These are phyloP conservation scores for Metrosideros polymorpha DNA, from an alignment of 441 rosid species.

Conservation along the genomic window DNA sequence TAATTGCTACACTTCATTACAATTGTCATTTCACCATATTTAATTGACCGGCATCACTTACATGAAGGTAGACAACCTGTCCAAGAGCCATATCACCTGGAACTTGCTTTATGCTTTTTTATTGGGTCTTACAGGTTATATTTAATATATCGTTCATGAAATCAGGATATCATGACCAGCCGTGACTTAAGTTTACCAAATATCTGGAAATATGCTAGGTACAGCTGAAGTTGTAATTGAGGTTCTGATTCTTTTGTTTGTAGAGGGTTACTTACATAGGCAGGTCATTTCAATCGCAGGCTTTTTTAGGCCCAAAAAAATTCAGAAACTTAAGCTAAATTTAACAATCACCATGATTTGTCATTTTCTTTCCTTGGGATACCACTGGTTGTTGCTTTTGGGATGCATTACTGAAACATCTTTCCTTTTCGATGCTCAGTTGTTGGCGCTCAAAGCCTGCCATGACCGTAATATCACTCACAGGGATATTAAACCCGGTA, in stretches of 20 bases:
- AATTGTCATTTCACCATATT: background rate
- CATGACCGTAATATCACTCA: constrained; percentile 97
- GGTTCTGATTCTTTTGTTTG: background rate
- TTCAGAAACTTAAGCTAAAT: background rate
- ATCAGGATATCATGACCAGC: background rate
- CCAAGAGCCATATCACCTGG: background rate
- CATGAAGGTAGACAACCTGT: background rate
- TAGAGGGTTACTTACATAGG: background rate
- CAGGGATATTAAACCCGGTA: constrained; percentile 97
- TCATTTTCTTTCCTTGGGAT: background rate
- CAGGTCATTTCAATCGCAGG: background rate
- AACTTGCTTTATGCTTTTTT: background rate
- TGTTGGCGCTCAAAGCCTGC: constrained; percentile 83
- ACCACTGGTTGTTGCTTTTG: background rate
- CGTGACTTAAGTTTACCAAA: background rate
- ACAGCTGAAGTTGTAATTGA: background rate
- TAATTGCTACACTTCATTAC: background rate
- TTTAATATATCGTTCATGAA: background rate
- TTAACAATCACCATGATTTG: background rate
- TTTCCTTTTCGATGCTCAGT: constrained; percentile 30
- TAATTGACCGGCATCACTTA: background rate
- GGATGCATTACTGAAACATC: background rate
- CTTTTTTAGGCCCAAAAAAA: background rate
- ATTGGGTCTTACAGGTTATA: background rate
- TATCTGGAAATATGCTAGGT: background rate